Evolutionary conservation across 148 eudicot genomes (phyloP).

Genomic region (Fagopyrum homotropicum): DNA sequence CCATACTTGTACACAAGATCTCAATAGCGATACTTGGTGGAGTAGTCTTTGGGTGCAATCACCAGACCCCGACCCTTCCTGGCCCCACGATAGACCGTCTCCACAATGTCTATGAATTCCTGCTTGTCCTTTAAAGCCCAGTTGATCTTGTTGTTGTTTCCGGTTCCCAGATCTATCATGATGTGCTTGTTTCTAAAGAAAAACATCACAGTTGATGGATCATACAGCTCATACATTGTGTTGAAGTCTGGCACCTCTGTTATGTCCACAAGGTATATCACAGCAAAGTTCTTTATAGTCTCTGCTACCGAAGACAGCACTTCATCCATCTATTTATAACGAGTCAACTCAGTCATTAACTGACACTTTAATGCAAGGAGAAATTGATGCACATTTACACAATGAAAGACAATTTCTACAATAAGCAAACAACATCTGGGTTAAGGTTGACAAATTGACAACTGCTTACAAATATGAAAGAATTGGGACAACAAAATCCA

Average conservation of each 20-base stretch:
- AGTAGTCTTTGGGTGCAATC: slow-evolving; percentile 15
- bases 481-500: too few relatives aligned
- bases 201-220: slow-evolving; percentile 14
- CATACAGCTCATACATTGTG: slow-evolving; percentile 13
- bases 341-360: neutral
- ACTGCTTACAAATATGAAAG: too few relatives aligned
- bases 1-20: neutral
- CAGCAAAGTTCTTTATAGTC: slow-evolving; percentile 15
- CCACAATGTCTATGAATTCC: slow-evolving; percentile 13
- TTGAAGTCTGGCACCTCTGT: slow-evolving; percentile 15
- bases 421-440: neutral
- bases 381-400: neutral
- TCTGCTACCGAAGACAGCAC: slow-evolving; percentile 14
- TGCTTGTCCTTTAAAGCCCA: slow-evolving; percentile 17
- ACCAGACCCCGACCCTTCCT: slow-evolving; percentile 12
- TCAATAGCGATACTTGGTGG: slow-evolving; percentile 13
- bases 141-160: slow-evolving; percentile 15
- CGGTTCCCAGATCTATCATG: slow-evolving; percentile 14
- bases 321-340: slow-evolving; percentile 11
- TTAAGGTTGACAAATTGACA: too few relatives aligned
- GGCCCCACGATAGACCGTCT: slow-evolving; percentile 15
- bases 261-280: slow-evolving; percentile 16
- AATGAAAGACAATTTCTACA: neutral
- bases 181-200: slow-evolving; percentile 16
- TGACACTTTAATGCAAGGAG: neutral